Evolutionary conservation across 2,329 filamentous ascomycete genomes (phyloP).

Genomic region (Pseudogymnoascus sp.): DNA sequence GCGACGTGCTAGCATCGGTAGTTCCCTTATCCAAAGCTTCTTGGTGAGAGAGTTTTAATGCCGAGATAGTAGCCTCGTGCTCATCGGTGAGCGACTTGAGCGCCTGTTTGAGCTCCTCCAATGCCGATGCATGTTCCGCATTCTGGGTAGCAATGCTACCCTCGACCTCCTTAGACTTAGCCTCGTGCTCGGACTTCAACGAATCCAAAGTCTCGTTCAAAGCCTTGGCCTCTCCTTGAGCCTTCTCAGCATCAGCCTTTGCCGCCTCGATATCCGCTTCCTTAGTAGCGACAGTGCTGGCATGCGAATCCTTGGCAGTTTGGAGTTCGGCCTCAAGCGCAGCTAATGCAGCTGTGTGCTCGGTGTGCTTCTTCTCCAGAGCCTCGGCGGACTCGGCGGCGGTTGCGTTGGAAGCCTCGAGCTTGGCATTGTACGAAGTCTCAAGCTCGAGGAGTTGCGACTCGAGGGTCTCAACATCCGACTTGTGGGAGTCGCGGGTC

Average conservation of each 20-base stretch:
- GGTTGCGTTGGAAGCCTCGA: conserved; percentile 21
- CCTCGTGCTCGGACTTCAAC: conserved; percentile 34
- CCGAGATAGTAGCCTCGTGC: conserved; percentile 42
- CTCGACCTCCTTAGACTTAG: conserved; percentile 43
- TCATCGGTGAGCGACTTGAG: conserved; percentile 39
- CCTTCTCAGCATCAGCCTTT: conserved; percentile 38
- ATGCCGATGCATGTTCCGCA: conserved; percentile 25
- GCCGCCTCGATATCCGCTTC: conserved; percentile 24
- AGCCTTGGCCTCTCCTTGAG: conserved; percentile 38
- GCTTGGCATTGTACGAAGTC: conserved; percentile 23
- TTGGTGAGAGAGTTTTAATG: conserved; percentile 47
- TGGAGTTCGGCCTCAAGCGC: conserved; percentile 35
- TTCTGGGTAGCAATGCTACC: conserved; percentile 41
- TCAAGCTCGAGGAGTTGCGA: conserved; percentile 16
- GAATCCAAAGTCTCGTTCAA: conserved; percentile 45
- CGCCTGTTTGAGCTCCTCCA: conserved; percentile 40
- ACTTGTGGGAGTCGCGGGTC: conserved; percentile 44
- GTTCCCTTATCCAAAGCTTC: conserved; percentile 43
- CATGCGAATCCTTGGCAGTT: conserved; percentile 41
- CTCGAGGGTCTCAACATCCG: conserved; percentile 41
- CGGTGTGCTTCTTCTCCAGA: conserved; percentile 38
- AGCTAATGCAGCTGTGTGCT: conserved; percentile 27
- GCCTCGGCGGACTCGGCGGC: conserved; percentile 37
- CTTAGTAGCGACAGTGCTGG: conserved; percentile 23
- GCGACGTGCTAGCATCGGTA: conserved; percentile 35